A percentile compares a stretch with the other conserved stretches of the same genome.
Conservation (phyloP, 2,329 filamentous ascomycete species). For the Colletotrichum nymphaeae region DNA sequence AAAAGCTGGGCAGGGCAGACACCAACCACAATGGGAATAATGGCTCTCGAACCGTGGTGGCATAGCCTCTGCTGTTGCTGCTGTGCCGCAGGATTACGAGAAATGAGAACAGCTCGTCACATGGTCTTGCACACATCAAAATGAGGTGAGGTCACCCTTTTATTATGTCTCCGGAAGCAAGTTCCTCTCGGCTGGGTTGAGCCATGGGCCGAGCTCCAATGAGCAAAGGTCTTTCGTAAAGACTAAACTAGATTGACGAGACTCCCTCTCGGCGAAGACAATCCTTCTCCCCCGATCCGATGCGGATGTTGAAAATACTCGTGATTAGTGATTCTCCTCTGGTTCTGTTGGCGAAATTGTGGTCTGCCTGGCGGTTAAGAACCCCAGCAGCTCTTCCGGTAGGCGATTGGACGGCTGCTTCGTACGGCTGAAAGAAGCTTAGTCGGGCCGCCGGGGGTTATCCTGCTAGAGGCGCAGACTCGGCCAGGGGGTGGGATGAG, state of each 20-base stretch:
- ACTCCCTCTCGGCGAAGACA: neutral
- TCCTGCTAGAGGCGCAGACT: neutral
- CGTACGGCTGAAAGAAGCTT: slow-evolving; percentile 12
- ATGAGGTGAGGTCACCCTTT: neutral
- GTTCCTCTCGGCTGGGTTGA: too few species aligned
- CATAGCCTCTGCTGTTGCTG: neutral
- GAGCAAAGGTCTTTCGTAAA: neutral
- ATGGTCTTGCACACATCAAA: too few species aligned
- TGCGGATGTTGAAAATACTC: neutral
- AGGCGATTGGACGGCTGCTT: neutral
- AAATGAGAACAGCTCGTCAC: neutral
- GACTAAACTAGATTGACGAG: neutral
- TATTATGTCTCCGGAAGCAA: neutral
- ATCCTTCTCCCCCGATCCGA: neutral
- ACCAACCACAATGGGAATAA: neutral
- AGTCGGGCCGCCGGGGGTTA: neutral
- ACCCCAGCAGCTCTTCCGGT: neutral
- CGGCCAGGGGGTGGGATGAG: neutral
- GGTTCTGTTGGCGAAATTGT: neutral
- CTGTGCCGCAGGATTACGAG: neutral
- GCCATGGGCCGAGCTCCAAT: neutral
- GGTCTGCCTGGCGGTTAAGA: neutral
- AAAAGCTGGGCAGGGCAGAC: neutral
- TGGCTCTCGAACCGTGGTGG: neutral
- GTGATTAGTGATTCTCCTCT: neutral